A percentile compares a stretch with the other conserved stretches of the same genome.
phyloP scores from a whole-genome alignment of 371 early-diverging fungal species.

The Nematocida sp. region DNA sequence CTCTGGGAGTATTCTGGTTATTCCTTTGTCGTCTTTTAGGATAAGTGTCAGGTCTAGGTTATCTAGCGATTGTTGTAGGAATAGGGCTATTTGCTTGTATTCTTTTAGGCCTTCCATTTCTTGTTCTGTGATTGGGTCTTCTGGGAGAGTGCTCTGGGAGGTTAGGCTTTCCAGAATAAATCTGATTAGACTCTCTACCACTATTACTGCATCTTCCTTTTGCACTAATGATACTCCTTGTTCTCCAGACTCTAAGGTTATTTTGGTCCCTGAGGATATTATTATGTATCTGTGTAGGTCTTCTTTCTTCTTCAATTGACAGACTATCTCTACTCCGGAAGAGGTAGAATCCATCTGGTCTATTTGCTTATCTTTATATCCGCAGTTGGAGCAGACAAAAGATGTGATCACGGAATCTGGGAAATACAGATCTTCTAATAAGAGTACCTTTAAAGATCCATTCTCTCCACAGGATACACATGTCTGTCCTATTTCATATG shows the following conservation, averaged over 20 bases:
- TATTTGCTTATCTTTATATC: conserved; percentile 43
- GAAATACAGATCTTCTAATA: conserved; percentile 40
- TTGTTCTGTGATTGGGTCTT: conserved; percentile 20
- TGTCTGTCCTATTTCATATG: conserved; percentile 14
- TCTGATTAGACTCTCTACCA: conserved; percentile 32
- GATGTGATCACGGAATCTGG: conserved; percentile 35
- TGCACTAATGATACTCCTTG: conserved; percentile 18
- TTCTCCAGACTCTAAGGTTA: conserved; percentile 23
- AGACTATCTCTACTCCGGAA: conserved; percentile 22
- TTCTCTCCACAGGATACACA: conserved; percentile 25
- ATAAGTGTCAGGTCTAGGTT: conserved; percentile 21
- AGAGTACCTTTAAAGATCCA: conserved; percentile 18
- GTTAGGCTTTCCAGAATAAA: conserved; percentile 24
- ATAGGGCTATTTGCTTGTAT: conserved; percentile 28
- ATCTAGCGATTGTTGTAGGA: conserved; percentile 28
- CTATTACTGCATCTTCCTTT: conserved; percentile 24
- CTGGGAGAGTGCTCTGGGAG: conserved; percentile 23
- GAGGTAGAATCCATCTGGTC: conserved; percentile 31
- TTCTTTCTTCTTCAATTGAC: conserved; percentile 19
- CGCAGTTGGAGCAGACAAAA: conserved; percentile 10
- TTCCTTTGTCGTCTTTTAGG: conserved; percentile 31
- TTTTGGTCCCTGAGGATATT: conserved; percentile 6
- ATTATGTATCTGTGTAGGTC: conserved; percentile 36
- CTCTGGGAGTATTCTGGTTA: conserved; percentile 13
- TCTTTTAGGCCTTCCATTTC: conserved; percentile 34